phyloP scores from a whole-genome alignment of 177 flowering plant genomes.

The Vitis hybrid region DNA sequence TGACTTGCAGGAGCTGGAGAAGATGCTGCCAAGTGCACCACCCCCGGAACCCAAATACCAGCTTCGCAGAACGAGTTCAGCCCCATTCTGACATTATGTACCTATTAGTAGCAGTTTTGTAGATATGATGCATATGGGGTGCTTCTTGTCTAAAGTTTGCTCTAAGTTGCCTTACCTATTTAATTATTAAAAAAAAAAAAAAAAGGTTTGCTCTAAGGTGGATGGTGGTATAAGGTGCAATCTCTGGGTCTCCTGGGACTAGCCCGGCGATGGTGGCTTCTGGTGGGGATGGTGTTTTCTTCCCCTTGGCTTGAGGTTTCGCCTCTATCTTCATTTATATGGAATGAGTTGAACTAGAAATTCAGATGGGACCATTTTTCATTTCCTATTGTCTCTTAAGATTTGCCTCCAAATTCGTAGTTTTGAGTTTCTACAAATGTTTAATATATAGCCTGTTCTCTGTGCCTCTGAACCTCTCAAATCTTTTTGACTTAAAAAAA shows the following conservation, averaged over 20 bases:
- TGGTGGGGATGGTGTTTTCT: background rate
- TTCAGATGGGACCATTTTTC: background rate
- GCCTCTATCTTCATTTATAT: background rate
- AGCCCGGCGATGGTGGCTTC: background rate
- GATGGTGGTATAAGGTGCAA: background rate
- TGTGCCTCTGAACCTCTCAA: background rate
- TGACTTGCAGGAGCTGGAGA: constrained; percentile 32
- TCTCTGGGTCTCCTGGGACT: background rate
- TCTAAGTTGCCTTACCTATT: background rate
- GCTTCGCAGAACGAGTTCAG: constrained; percentile 35
- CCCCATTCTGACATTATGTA: constrained; percentile 21
- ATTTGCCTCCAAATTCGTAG: background rate
- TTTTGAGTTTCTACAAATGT: background rate
- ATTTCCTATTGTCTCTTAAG: background rate
- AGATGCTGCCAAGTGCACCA: constrained; percentile 24
- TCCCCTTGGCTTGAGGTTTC: background rate
- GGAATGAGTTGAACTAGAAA: background rate
- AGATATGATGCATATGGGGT: constrained; percentile 3
- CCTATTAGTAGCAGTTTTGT: constrained; percentile 2
- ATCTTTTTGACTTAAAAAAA: too few relatives aligned
- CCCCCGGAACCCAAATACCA: constrained; percentile 35
- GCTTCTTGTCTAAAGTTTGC: background rate
- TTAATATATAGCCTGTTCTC: background rate
- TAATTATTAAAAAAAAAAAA: too few relatives aligned
- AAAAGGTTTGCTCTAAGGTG: background rate